Evolutionary conservation across 345 rosid genomes (phyloP).

Genomic region (Corymbia maculata): DNA sequence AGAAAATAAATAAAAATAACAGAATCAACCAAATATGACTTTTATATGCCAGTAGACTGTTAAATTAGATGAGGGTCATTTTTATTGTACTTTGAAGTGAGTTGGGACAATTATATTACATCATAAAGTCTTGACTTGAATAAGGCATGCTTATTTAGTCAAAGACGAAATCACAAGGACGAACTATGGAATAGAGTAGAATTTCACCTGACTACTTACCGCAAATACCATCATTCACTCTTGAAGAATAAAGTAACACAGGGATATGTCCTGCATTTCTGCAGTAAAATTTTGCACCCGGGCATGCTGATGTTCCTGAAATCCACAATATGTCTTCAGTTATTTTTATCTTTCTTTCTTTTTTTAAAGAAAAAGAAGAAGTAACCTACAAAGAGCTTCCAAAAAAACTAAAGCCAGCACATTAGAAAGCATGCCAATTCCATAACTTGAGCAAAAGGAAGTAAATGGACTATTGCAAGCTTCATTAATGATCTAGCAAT

Average conservation of each 20-base stretch:
- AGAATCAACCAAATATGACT: not conserved
- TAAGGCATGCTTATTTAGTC: not conserved
- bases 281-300: conserved; percentile 79
- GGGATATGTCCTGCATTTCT: conserved; percentile 72
- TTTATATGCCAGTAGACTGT: not conserved
- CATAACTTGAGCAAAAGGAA: not conserved
- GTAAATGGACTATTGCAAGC: not conserved
- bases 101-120: not conserved
- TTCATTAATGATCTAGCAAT: not conserved
- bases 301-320: conserved; percentile 95
- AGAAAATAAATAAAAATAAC: not conserved
- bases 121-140: not conserved
- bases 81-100: not conserved
- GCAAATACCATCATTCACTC: conserved; percentile 95
- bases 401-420: not conserved
- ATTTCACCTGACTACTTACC: conserved; percentile 36
- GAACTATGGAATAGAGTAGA: not conserved
- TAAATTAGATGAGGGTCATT: not conserved
- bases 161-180: not conserved
- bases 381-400: not conserved
- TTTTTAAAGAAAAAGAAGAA: not conserved
- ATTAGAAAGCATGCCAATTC: not conserved
- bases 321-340: not conserved
- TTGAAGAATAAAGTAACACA: conserved; percentile 55
- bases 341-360: not conserved